Percentiles rank a stretch among this genome's conserved stretches.
Conservation (phyloP, 257 asterid species). For the Leonotis leonurus region DNA sequence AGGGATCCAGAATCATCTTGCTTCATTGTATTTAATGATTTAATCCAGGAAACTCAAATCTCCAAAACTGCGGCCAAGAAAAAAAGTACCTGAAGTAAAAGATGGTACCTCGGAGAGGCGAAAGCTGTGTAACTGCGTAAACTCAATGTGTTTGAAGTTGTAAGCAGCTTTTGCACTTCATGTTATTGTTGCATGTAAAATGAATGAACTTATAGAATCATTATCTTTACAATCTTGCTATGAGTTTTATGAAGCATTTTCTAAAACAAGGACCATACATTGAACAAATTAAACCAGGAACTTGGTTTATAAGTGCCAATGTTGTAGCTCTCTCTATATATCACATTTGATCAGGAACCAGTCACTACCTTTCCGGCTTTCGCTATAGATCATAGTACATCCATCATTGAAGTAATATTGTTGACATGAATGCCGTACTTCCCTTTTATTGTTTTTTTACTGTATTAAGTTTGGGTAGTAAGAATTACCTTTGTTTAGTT, state of each 20-base stretch:
- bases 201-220: background rate
- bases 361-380: no score
- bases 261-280: background rate
- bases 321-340: background rate
- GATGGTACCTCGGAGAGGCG: conserved; percentile 95
- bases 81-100: conserved; percentile 50
- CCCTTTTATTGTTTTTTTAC: no score
- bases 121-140: conserved; percentile 94
- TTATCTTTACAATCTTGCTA: conserved; percentile 9
- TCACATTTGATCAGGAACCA: no score
- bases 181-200: conserved; percentile 9
- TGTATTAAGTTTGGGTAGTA: no score
- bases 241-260: conserved; percentile 11
- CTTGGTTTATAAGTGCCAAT: conserved; percentile 1
- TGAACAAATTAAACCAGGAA: background rate
- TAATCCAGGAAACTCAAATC: conserved; percentile 80
- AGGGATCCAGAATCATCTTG: background rate
- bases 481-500: no score
- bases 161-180: conserved; percentile 41
- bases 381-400: no score
- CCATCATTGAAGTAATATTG: no score
- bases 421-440: no score
- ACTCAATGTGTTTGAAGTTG: conserved; percentile 91
- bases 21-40: conserved; percentile 15
- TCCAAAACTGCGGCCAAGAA: conserved; percentile 67